Base-by-base conservation (phyloP, 805 yeast genomes). In the Ogataea neopini region DNA sequence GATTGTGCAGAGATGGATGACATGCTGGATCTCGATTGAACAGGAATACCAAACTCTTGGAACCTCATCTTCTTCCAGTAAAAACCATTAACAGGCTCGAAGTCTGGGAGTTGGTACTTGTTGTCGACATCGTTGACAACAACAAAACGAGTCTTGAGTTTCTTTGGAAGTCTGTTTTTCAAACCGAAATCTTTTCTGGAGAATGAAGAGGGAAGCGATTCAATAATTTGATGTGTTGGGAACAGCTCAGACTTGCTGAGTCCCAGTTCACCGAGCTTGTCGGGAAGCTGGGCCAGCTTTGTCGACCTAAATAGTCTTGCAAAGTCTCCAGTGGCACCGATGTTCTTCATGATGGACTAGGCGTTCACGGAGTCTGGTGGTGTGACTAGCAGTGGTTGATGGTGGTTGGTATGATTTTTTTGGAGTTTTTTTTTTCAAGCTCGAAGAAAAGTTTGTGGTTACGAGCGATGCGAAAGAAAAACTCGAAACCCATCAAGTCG, bases 221-320 rank as follows among this genome's bases (percentile, higher is more conserved):
- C 84, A 33, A 88, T 75, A 35, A 85, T 73, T 63, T 87, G 95
- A 59, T 84, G 90, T 0, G 87, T 79, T 20, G 96, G 96, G 30
- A 58, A 62, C 7, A 56, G 48, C 30, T 61, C 64, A 9, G 62
- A 43, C 18, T 53, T 54, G 45, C 63, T 55, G 14, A 56, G 50
- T 4, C 52, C 58, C 37, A 60, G 56, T 30, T 58, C 57, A 11
- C 62, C 67, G 15, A 62, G 51, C 19, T 59, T 56, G 17, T 57
- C 56, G 26, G 70, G 66, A 19, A 71, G 44, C 46, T 69, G 72
- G 1, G 74, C 62, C 33, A 71, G 40, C 48, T 60, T 66, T 5
- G 73, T 65, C 11, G 57, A 49, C 45, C 51, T 56, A 33, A 66
- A 53, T 3, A 65, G 54, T 39, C 59, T 52, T 9, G 62, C 54